Evolutionary conservation across 768 basidiomycete genomes (phyloP).

Genomic region (Lentinus brumalis): DNA sequence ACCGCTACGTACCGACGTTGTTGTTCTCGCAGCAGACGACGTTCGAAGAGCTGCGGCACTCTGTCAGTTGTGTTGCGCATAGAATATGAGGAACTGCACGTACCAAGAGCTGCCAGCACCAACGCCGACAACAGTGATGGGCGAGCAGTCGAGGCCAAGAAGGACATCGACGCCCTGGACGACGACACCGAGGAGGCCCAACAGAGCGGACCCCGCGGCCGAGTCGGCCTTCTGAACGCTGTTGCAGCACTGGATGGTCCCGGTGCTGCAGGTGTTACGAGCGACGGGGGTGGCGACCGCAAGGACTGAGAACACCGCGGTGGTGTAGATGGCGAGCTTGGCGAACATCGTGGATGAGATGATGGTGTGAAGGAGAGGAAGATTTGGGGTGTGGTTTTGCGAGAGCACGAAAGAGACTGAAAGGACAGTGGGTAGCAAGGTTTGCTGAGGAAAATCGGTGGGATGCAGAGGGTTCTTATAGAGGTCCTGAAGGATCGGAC

Average conservation of each 20-base stretch:
- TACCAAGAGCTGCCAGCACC: slow-evolving; percentile 10
- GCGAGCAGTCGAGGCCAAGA: slow-evolving; percentile 24
- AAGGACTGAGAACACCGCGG: slow-evolving; percentile 14
- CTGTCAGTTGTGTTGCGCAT: not conserved
- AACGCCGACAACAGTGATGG: slow-evolving; percentile 17
- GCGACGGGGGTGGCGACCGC: slow-evolving; percentile 15
- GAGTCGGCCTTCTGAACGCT: slow-evolving; percentile 4
- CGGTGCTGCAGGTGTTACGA: slow-evolving; percentile 12
- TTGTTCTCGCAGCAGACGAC: slow-evolving; percentile 18
- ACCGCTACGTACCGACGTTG: not conserved
- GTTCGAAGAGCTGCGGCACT: not conserved
- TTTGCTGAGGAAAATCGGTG: not conserved
- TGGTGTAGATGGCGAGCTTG: slow-evolving; percentile 11
- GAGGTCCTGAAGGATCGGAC: not conserved
- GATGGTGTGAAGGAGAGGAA: not conserved
- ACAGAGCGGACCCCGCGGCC: no score
- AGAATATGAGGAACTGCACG: not conserved
- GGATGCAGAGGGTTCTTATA: not conserved
- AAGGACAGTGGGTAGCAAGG: slow-evolving; percentile 10
- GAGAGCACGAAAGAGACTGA: slow-evolving; percentile 2
- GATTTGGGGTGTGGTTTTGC: not conserved
- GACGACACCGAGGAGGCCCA: slow-evolving; percentile 19
- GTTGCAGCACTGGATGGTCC: slow-evolving; percentile 17
- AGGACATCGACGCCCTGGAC: slow-evolving; percentile 19
- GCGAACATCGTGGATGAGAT: slow-evolving; percentile 13